Base-by-base conservation (phyloP, 345 rosid genomes). In the Xanthoceras sorbifolium region DNA sequence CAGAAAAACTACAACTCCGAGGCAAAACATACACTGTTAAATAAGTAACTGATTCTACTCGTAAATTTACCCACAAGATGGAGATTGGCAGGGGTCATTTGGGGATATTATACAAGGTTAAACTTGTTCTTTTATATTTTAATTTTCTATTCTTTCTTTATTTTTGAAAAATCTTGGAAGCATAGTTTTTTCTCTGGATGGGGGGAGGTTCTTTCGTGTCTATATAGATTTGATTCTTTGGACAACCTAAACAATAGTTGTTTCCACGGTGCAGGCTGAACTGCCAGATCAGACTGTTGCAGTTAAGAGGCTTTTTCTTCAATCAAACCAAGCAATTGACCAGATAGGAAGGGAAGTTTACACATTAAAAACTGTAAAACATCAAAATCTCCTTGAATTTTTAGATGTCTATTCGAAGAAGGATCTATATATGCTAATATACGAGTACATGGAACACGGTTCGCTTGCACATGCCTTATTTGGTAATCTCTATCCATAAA, bases 11-110 rank as follows among this genome's bases (percentile, higher is more conserved):
- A 34, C 18, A 70, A 2, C 17, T 80, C 9, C 59, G 26, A 18
- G 68, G 36, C 11, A 42, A 31, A n/a, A 1, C 23, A 34, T 60
- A 36, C 59, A 55, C 76, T 1, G 23, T 71, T n/a, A 61, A 76
- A 44, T 55, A 71, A 36, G 28, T 81, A n/a, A 67, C 67, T 15
- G 66, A 26, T 20, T 74, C 74, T 10, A 81, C 83, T 48, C 46
- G 55, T 60, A 81, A 76, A 4, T 81, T 81, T 14, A 67, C 69
- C 64, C 32, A 62, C 4, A 44, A 31, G 20, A 59, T 20, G 3
- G 20, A 57, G 50, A 65, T 78, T 11, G 69, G 81, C 25, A 31
- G 6, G 23, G 75, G 64, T 0, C 65, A 52, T n/a, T 71, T 71
- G 1, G 75, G 64, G 75, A 72, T 42, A 38, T 52, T 57, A 0